Conservation (phyloP, 2,329 filamentous ascomycete species). For the Microcyclospora pomicola region DNA sequence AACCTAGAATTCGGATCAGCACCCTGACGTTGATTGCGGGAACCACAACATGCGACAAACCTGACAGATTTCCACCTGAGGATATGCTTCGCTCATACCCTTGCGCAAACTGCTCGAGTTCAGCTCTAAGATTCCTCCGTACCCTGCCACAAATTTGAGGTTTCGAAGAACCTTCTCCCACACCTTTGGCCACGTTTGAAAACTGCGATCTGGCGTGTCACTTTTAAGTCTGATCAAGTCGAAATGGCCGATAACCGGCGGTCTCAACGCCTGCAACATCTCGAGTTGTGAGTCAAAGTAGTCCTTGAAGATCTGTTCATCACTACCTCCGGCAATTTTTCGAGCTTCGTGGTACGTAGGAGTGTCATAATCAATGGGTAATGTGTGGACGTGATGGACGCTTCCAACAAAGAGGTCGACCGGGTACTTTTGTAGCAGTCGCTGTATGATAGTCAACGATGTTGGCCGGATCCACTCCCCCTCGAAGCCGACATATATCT, state of each 20-base stretch:
- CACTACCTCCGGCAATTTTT: conserved; percentile 42
- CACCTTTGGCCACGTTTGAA: conserved; percentile 33
- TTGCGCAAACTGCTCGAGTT: conserved; percentile 82
- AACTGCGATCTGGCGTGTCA: conserved; percentile 48
- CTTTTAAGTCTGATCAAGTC: conserved; percentile 78
- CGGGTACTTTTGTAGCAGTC: conserved; percentile 44
- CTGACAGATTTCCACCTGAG: conserved; percentile 62
- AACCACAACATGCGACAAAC: conserved; percentile 28
- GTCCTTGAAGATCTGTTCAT: conserved; percentile 60
- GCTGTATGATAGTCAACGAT: conserved; percentile 45
- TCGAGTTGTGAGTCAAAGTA: conserved; percentile 82
- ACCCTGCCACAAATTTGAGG: conserved; percentile 52
- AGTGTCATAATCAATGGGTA: conserved; percentile 79
- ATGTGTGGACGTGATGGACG: conserved; percentile 72
- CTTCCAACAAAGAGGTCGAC: conserved; percentile 90
- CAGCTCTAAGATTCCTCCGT: conserved; percentile 75
- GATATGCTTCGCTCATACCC: conserved; percentile 83
- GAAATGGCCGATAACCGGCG: conserved; percentile 81
- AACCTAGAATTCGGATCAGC: conserved; percentile 33
- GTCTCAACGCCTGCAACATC: conserved; percentile 61
- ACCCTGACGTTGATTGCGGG: background rate
- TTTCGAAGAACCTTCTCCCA: conserved; percentile 68
- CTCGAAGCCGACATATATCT: conserved; percentile 81
- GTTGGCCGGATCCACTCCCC: conserved; percentile 75
- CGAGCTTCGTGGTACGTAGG: conserved; percentile 53